A percentile compares a stretch with the other conserved stretches of the same genome.
phyloP scores from a whole-genome alignment of 345 rosid genomes.

The Gossypium turneri region DNA sequence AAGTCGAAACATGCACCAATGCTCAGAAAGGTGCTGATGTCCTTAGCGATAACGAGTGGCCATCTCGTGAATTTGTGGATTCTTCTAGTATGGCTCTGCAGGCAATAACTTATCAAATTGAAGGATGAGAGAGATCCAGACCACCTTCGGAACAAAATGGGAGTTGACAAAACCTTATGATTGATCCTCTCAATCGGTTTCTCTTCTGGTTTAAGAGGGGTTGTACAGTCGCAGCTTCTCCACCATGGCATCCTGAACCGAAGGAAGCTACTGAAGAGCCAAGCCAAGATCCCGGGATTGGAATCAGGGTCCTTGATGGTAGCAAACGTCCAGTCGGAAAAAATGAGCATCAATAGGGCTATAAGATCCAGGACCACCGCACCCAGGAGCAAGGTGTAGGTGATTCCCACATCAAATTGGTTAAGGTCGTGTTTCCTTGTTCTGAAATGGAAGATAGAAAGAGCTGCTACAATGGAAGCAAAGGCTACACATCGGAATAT shows the following conservation, averaged over 20 bases:
- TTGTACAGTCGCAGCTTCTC: background rate
- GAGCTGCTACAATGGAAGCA: slow-evolving; percentile 27
- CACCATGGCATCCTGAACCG: slow-evolving; percentile 12
- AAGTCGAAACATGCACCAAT: background rate
- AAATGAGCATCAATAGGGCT: slow-evolving; percentile 39
- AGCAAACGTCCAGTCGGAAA: slow-evolving; percentile 58
- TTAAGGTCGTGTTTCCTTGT: slow-evolving; percentile 28
- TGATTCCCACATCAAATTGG: slow-evolving; percentile 39
- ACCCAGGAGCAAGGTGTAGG: slow-evolving; percentile 45
- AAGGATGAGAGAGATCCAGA: slow-evolving; percentile 38
- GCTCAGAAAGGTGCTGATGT: background rate
- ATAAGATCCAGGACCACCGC: slow-evolving; percentile 48
- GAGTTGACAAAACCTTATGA: slow-evolving; percentile 27
- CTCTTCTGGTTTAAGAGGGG: background rate
- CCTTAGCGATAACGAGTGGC: background rate
- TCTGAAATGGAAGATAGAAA: slow-evolving; percentile 29
- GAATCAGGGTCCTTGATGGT: slow-evolving; percentile 18
- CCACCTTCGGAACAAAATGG: slow-evolving; percentile 46
- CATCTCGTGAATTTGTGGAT: slow-evolving; percentile 27
- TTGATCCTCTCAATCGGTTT: background rate
- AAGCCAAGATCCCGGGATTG: slow-evolving; percentile 3
- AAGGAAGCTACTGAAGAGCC: slow-evolving; percentile 18
- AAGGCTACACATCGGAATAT: slow-evolving; percentile 29
- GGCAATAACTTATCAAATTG: slow-evolving; percentile 51
- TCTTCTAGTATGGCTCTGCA: slow-evolving; percentile 20